Percentiles rank a stretch among this genome's conserved stretches.
phyloP scores from a whole-genome alignment of 257 asterid species.

The Forsythia viridissima region DNA sequence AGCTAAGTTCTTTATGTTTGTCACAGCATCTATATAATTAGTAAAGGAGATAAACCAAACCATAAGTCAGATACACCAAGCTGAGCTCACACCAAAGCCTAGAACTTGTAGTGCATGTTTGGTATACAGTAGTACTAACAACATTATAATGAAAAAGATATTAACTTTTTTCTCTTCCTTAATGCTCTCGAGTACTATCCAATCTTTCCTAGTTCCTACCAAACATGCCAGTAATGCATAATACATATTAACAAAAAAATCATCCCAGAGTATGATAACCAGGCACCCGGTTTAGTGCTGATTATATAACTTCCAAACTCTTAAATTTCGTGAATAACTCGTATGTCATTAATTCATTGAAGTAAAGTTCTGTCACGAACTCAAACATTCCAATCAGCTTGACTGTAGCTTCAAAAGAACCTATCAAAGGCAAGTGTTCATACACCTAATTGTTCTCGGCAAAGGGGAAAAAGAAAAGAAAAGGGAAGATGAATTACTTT shows the following conservation, averaged over 20 bases:
- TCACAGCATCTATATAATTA: not conserved
- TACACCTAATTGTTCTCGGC: not conserved
- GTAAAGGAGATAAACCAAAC: not conserved
- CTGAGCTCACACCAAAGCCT: not conserved
- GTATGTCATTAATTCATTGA: not conserved
- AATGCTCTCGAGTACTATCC: not conserved
- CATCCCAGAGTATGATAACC: not conserved
- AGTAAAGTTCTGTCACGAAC: not conserved
- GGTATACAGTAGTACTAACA: not conserved
- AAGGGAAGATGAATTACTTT: not conserved
- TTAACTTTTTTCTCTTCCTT: too few species aligned
- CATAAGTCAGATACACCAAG: not conserved
- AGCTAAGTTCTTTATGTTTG: not conserved
- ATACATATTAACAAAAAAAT: too few species aligned
- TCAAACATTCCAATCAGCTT: not conserved
- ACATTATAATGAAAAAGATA: not conserved
- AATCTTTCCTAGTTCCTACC: not conserved
- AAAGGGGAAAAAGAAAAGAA: too few species aligned
- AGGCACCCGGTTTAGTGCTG: not conserved
- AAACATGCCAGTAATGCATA: not conserved
- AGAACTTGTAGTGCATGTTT: not conserved
- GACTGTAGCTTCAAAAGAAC: not conserved
- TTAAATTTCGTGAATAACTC: not conserved
- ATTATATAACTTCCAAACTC: not conserved
- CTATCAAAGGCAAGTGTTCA: too few species aligned